These are phyloP conservation scores for Tricholoma sp. DNA, from an alignment of 768 basidiomycete species.

Conservation along the genomic window DNA sequence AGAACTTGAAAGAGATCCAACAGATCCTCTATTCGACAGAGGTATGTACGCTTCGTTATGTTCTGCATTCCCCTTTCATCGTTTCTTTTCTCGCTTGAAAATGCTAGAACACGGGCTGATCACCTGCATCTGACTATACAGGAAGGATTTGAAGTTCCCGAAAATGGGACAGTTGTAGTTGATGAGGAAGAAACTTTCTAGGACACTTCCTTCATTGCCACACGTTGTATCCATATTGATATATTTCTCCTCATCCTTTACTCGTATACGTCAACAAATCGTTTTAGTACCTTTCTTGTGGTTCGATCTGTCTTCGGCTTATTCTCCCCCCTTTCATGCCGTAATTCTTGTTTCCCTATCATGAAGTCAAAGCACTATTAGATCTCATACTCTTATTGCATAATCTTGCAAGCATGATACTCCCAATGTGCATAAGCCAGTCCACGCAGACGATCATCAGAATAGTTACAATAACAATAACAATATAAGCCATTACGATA, in stretches of 20 bases:
- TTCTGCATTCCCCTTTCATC: not conserved
- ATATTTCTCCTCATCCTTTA: not conserved
- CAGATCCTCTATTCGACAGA: slow-evolving; percentile 93
- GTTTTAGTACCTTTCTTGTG: not conserved
- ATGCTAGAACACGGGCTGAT: not conserved
- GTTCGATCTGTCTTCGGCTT: not conserved
- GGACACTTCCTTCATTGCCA: not conserved
- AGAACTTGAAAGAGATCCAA: slow-evolving; percentile 73
- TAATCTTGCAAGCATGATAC: not conserved
- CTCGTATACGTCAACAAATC: not conserved
- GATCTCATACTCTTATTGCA: not conserved
- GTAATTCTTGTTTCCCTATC: not conserved
- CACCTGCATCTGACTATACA: slow-evolving; percentile 24
- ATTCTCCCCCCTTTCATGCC: not conserved
- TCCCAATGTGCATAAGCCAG: too few species aligned
- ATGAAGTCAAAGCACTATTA: not conserved
- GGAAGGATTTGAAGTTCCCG: slow-evolving; percentile 94
- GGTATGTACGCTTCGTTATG: slow-evolving; percentile 40
- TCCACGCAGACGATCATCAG: too few species aligned
- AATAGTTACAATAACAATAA: too few species aligned
- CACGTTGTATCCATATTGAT: not conserved
- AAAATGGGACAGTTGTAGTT: slow-evolving; percentile 38
- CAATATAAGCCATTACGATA: too few species aligned
- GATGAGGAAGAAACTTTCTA: slow-evolving; percentile 85
- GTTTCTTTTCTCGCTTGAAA: not conserved